phyloP scores from a whole-genome alignment of 1,284 basidiomycete genomes.

The Ceratobasidium sp. region DNA sequence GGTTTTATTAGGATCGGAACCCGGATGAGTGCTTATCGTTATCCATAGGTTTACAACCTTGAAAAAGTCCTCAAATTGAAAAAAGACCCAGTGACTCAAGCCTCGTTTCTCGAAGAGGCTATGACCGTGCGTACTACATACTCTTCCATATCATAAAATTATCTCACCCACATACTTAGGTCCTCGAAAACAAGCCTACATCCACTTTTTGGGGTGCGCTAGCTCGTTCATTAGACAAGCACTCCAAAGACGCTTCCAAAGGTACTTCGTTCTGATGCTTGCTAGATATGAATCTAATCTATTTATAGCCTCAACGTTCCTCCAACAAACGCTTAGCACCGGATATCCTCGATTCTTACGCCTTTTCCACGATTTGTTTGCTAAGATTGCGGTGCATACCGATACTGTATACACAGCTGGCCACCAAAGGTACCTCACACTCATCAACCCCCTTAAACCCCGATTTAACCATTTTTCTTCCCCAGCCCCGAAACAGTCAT shows the following conservation, averaged over 20 bases:
- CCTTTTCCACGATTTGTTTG: constrained; percentile 95
- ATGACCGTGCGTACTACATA: constrained; percentile 75
- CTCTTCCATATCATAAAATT: background rate
- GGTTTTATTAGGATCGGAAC: too few species aligned
- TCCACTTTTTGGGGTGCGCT: constrained; percentile 91
- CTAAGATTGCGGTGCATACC: constrained; percentile 93
- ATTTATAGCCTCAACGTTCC: constrained; percentile 76
- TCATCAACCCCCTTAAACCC: background rate
- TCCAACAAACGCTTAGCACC: constrained; percentile 87
- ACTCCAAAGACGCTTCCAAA: constrained; percentile 80
- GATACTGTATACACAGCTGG: constrained; percentile 88
- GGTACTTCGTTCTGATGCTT: constrained; percentile 60
- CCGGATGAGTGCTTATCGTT: background rate
- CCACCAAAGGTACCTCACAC: constrained; percentile 77
- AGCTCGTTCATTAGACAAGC: constrained; percentile 82
- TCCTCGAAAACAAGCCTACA: constrained; percentile 90
- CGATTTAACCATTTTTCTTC: constrained; percentile 13
- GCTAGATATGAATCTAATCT: background rate
- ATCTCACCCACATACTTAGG: constrained; percentile 58
- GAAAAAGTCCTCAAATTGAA: constrained; percentile 94
- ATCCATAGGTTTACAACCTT: constrained; percentile 84
- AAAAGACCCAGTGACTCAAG: constrained; percentile 81
- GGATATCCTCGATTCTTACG: constrained; percentile 90
- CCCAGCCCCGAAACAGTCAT: constrained; percentile 90
- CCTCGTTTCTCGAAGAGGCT: constrained; percentile 89